These are phyloP conservation scores for Exutisphaerella laricina DNA, from an alignment of 2,329 filamentous ascomycete species.

Conservation along the genomic window DNA sequence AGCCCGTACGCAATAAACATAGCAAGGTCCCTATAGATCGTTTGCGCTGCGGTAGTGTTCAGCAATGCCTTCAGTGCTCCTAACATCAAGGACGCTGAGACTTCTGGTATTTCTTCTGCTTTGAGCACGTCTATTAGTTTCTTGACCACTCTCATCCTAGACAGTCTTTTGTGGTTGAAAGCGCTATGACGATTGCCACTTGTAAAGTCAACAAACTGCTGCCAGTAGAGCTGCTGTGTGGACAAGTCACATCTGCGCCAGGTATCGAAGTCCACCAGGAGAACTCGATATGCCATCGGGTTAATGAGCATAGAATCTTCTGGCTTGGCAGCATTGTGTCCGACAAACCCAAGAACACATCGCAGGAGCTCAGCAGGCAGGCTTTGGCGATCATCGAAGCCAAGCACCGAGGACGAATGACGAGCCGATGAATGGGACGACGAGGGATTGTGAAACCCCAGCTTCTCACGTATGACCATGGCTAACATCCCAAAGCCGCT, in stretches of 20 bases:
- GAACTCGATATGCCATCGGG: slow-evolving; percentile 83
- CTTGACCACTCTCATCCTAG: slow-evolving; percentile 89
- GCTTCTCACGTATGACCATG: slow-evolving; percentile 75
- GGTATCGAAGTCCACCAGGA: slow-evolving; percentile 87
- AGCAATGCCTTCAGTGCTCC: slow-evolving; percentile 73
- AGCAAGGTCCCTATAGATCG: slow-evolving; percentile 79
- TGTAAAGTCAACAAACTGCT: slow-evolving; percentile 83
- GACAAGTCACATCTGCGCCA: slow-evolving; percentile 75
- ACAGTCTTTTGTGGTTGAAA: slow-evolving; percentile 82
- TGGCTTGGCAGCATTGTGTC: slow-evolving; percentile 73
- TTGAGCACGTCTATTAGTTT: slow-evolving; percentile 86
- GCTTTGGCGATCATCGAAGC: slow-evolving; percentile 44
- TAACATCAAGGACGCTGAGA: slow-evolving; percentile 71
- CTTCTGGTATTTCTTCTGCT: slow-evolving; percentile 66
- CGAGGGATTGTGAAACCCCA: slow-evolving; percentile 48
- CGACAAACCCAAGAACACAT: slow-evolving; percentile 77
- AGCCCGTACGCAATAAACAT: slow-evolving; percentile 91
- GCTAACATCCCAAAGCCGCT: slow-evolving; percentile 88
- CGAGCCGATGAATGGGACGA: slow-evolving; percentile 21
- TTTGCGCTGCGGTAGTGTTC: slow-evolving; percentile 72
- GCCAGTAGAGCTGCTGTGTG: slow-evolving; percentile 85
- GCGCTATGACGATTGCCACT: slow-evolving; percentile 85
- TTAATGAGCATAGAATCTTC: slow-evolving; percentile 92
- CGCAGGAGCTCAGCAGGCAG: slow-evolving; percentile 61
- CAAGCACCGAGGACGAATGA: slow-evolving; percentile 20